phyloP scores from a whole-genome alignment of 2,329 filamentous ascomycete genomes.

The Exophiala mesophila region DNA sequence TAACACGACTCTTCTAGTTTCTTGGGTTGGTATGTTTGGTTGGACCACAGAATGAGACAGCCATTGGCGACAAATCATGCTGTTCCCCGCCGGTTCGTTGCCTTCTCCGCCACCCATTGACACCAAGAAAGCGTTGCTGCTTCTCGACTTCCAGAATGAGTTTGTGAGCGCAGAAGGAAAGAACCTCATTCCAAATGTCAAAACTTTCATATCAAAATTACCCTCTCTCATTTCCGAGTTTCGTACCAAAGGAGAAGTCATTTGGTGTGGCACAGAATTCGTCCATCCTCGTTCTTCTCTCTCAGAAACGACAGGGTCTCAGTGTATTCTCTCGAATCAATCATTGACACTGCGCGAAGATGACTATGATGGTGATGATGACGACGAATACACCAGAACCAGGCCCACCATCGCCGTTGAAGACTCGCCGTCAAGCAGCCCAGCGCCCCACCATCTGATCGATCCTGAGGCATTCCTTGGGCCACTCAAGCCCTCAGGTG shows the following conservation, averaged over 20 bases:
- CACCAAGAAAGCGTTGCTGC: slow-evolving; percentile 65
- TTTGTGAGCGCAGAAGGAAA: slow-evolving; percentile 67
- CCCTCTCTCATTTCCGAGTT: slow-evolving; percentile 65
- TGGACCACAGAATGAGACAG: slow-evolving; percentile 14
- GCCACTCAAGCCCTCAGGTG: slow-evolving; percentile 21
- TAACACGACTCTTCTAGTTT: no score
- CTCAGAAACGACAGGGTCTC: slow-evolving; percentile 46
- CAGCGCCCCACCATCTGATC: slow-evolving; percentile 24
- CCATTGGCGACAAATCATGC: slow-evolving; percentile 13
- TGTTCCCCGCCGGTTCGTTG: slow-evolving; percentile 23
- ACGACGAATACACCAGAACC: slow-evolving; percentile 11
- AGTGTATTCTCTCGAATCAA: slow-evolving; percentile 30
- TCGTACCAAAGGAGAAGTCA: slow-evolving; percentile 65
- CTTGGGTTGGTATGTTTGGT: no score
- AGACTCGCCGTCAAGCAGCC: slow-evolving; percentile 7
- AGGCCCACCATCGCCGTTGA: no score
- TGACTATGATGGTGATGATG: slow-evolving; percentile 9
- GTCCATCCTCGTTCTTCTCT: slow-evolving; percentile 56
- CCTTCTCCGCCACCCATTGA: slow-evolving; percentile 45
- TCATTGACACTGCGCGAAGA: slow-evolving; percentile 7
- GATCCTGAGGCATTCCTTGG: slow-evolving; percentile 42
- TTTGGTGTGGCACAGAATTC: slow-evolving; percentile 81
- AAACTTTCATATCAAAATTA: slow-evolving; percentile 64
- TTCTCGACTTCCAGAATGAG: slow-evolving; percentile 87
- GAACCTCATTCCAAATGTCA: slow-evolving; percentile 59